phyloP scores from a whole-genome alignment of 352 stramenopile species.

The Globisporangium orthogonon region DNA sequence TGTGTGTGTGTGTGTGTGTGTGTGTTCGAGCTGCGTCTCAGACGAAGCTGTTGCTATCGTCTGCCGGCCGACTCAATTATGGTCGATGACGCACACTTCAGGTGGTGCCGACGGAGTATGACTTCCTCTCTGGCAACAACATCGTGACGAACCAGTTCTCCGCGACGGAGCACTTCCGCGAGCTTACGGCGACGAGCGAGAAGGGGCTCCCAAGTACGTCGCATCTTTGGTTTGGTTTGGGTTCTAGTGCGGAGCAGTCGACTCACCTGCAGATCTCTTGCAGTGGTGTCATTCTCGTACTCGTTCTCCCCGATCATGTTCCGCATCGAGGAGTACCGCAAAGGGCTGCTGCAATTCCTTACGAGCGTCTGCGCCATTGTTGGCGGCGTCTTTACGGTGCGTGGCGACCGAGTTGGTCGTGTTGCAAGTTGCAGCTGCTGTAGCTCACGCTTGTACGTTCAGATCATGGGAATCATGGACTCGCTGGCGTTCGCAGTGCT shows the following conservation, averaged over 20 bases:
- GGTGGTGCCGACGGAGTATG: slow-evolving; percentile 96
- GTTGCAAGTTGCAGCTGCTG: background rate
- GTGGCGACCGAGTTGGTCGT: slow-evolving; percentile 6
- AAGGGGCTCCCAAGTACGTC: slow-evolving; percentile 78
- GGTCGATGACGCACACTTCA: too few species aligned
- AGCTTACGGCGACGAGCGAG: slow-evolving; percentile 82
- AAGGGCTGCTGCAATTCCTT: slow-evolving; percentile 87
- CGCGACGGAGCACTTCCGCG: slow-evolving; percentile 94
- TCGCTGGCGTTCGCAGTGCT: slow-evolving; percentile 47
- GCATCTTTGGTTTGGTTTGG: too few species aligned
- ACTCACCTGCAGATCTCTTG: slow-evolving; percentile 15
- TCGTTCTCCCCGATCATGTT: slow-evolving; percentile 95
- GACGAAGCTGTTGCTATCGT: too few species aligned
- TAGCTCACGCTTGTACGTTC: background rate
- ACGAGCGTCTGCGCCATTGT: slow-evolving; percentile 91
- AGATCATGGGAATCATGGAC: slow-evolving; percentile 75
- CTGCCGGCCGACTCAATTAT: too few species aligned
- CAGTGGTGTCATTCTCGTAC: slow-evolving; percentile 96
- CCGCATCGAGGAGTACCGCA: slow-evolving; percentile 91
- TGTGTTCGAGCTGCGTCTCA: too few species aligned
- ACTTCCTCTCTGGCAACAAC: slow-evolving; percentile 75
- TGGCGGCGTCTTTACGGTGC: slow-evolving; percentile 87
- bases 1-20: too few species aligned
- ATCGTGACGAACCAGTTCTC: slow-evolving; percentile 97
- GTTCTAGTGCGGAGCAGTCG: background rate